A percentile compares a stretch with the other conserved stretches of the same genome.
Evolutionary conservation across 2,329 filamentous ascomycete species (phyloP).

Genomic region (Penicillium sp.): DNA sequence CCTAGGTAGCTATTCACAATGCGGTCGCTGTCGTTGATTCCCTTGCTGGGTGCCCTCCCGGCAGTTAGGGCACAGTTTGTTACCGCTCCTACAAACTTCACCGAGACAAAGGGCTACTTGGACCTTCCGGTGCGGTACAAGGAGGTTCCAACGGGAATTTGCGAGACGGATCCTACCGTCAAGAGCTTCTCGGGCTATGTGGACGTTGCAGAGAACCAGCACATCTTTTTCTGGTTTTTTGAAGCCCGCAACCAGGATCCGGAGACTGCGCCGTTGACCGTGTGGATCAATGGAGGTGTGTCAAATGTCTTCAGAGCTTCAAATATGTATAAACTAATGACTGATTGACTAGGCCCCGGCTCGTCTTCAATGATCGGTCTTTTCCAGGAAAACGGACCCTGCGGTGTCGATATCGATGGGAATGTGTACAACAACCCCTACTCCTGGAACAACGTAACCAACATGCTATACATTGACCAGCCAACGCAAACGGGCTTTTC

Average conservation of each 20-base stretch:
- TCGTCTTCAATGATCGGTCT: slow-evolving; percentile 40
- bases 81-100: slow-evolving; percentile 34
- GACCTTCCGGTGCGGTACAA: slow-evolving; percentile 47
- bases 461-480: slow-evolving; percentile 67
- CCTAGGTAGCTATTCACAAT: not conserved
- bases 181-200: slow-evolving; percentile 57
- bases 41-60: slow-evolving; percentile 8
- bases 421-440: slow-evolving; percentile 46
- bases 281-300: slow-evolving; percentile 48
- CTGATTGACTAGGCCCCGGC: slow-evolving; percentile 32
- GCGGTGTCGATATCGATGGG: slow-evolving; percentile 40
- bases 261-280: slow-evolving; percentile 39
- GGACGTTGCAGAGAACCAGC: slow-evolving; percentile 54
- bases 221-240: slow-evolving; percentile 66
- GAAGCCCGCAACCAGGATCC: slow-evolving; percentile 47
- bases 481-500: slow-evolving; percentile 58
- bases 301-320: too few species aligned
- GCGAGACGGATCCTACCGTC: slow-evolving; percentile 55
- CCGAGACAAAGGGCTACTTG: slow-evolving; percentile 32
- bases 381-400: slow-evolving; percentile 44
- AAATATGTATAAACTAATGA: too few species aligned
- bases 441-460: slow-evolving; percentile 60
- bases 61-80: slow-evolving; percentile 31
- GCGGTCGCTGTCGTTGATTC: slow-evolving; percentile 7
- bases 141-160: slow-evolving; percentile 48